A percentile compares a stretch with the other conserved stretches of the same genome.
Conservation (phyloP, 805 yeast genomes). For the Metschnikowia lachancei region DNA sequence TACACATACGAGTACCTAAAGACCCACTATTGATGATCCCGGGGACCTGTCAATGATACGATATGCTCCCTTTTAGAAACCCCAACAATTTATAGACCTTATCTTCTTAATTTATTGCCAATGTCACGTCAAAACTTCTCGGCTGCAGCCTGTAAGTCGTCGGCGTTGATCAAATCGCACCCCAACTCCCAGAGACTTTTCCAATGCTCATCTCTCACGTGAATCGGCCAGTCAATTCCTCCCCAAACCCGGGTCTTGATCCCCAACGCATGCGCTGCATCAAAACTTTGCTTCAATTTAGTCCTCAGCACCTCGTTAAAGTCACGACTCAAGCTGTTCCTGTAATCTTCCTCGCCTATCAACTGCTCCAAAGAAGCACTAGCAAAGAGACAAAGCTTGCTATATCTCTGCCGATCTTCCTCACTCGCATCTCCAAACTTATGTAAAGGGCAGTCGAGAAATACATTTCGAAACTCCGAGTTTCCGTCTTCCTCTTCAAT, state of each 20-base stretch:
- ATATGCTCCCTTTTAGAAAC: neutral
- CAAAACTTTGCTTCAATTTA: conserved; percentile 27
- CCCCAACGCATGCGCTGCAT: conserved; percentile 48
- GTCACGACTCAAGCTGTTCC: conserved; percentile 24
- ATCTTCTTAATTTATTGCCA: neutral
- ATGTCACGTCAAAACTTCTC: conserved; percentile 12
- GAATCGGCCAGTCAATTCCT: conserved; percentile 63
- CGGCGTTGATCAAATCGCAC: conserved; percentile 61
- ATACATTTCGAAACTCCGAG: conserved; percentile 33
- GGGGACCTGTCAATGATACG: no score
- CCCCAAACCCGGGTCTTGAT: conserved; percentile 69
- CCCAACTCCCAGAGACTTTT: conserved; percentile 45
- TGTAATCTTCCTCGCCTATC: conserved; percentile 21
- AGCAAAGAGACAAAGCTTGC: conserved; percentile 37
- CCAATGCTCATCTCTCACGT: conserved; percentile 47
- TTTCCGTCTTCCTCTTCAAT: conserved; percentile 22
- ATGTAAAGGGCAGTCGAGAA: conserved; percentile 53
- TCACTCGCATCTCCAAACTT: conserved; percentile 24
- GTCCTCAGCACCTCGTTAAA: conserved; percentile 34
- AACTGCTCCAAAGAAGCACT: conserved; percentile 42
- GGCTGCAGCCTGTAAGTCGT: conserved; percentile 49
- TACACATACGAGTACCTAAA: conserved; percentile 69
- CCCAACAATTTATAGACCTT: conserved; percentile 3
- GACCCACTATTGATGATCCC: conserved; percentile 24
- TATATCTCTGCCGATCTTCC: conserved; percentile 23